phyloP scores from a whole-genome alignment of 371 early-diverging fungal species.

The Choanephora cucurbitarum region DNA sequence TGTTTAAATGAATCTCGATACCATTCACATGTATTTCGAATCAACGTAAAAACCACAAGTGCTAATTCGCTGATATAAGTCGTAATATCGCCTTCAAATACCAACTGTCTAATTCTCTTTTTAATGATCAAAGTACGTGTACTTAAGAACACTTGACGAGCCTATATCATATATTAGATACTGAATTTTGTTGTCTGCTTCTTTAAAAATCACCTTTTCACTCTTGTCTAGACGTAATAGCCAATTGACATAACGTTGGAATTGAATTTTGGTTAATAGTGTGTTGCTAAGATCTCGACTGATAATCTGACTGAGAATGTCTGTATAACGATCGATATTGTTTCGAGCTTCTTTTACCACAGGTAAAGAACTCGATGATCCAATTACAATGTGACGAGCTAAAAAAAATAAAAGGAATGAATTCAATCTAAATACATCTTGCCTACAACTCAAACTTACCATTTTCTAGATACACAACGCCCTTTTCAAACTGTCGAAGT shows the following conservation, averaged over 20 bases:
- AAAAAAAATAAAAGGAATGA: background rate
- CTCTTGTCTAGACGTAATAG: conserved; percentile 78
- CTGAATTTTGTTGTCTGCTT: too few relatives aligned
- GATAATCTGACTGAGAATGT: conserved; percentile 65
- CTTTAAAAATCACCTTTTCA: too few relatives aligned
- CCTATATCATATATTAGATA: too few relatives aligned
- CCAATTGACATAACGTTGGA: conserved; percentile 79
- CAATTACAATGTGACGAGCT: conserved; percentile 44
- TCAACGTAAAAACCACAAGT: conserved; percentile 82
- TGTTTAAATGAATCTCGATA: conserved; percentile 87
- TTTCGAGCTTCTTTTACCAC: conserved; percentile 52
- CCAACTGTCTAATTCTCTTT: conserved; percentile 79
- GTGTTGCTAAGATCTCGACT: conserved; percentile 79
- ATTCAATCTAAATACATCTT: background rate
- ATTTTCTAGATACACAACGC: conserved; percentile 72
- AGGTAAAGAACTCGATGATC: conserved; percentile 44
- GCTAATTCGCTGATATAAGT: conserved; percentile 86
- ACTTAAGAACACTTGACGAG: conserved; percentile 76
- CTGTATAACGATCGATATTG: conserved; percentile 66
- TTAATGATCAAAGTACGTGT: conserved; percentile 78
- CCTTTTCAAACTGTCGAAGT: conserved; percentile 82
- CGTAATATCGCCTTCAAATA: conserved; percentile 85
- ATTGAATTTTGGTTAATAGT: conserved; percentile 76
- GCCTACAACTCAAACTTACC: too few relatives aligned
- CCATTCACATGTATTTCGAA: conserved; percentile 95